Percentiles rank a stretch among this genome's conserved stretches.
phyloP scores from a whole-genome alignment of 164 flowering plant species.

The Echeveria elegans region DNA sequence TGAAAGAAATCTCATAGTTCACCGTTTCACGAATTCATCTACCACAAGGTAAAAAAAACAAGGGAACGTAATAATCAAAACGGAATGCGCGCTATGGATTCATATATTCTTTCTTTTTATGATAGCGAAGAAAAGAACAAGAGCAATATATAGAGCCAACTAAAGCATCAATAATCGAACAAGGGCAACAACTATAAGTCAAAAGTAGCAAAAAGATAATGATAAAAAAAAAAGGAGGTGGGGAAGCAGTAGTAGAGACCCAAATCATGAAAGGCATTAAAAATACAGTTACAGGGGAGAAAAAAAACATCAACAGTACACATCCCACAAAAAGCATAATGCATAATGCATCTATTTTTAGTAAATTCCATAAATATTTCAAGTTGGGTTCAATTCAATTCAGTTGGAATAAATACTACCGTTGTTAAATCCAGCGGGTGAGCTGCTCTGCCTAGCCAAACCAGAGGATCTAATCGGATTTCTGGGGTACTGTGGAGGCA shows the following conservation, averaged over 20 bases:
- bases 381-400: too few relatives aligned
- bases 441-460: slow-evolving; percentile 44
- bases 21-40: too few relatives aligned
- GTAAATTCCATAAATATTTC: too few relatives aligned
- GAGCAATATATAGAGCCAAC: not conserved
- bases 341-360: not conserved
- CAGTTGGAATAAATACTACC: too few relatives aligned
- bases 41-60: not conserved
- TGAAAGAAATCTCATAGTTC: slow-evolving; percentile 14
- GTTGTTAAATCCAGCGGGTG: slow-evolving; percentile 39
- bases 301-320: not conserved
- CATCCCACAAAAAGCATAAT: not conserved
- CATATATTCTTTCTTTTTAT: not conserved
- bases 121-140: not conserved
- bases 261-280: not conserved
- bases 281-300: not conserved
- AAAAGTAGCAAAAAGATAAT: not conserved
- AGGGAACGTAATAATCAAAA: not conserved
- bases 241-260: too few relatives aligned
- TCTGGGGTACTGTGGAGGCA: slow-evolving; percentile 56
- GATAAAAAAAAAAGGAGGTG: not conserved
- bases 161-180: slow-evolving; percentile 1
- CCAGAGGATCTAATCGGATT: slow-evolving; percentile 18
- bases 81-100: too few relatives aligned
- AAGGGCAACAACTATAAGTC: not conserved